A percentile compares a stretch with the other conserved stretches of the same genome.
These are phyloP conservation scores for Leishmania arabica DNA, from an alignment of 208 protist genomes.

Conservation along the genomic window DNA sequence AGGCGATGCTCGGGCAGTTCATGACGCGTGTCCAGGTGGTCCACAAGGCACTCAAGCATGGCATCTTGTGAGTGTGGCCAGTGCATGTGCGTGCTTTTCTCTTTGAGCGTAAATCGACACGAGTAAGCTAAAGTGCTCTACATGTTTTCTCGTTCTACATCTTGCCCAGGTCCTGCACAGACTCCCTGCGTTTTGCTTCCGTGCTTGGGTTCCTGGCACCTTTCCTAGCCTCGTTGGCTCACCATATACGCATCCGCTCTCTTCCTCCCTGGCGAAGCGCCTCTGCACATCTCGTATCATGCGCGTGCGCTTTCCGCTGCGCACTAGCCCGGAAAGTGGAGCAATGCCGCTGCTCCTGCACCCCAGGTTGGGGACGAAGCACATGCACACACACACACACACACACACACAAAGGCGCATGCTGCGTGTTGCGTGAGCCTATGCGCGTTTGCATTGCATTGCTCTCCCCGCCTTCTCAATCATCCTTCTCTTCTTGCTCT, in stretches of 20 bases:
- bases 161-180: not conserved
- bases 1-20: constrained; percentile 40
- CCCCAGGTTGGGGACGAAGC: not conserved
- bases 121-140: not conserved
- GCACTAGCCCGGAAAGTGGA: not conserved
- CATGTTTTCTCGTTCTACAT: not conserved
- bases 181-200: not conserved
- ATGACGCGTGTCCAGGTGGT: constrained; percentile 68
- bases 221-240: not conserved
- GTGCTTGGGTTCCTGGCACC: not conserved
- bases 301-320: not conserved
- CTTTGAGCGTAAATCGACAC: not conserved
- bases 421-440: not conserved
- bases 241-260: not conserved
- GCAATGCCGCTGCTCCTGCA: not conserved
- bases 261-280: not conserved
- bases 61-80: constrained; percentile 48
- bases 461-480: not conserved
- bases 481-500: not conserved
- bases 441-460: not conserved
- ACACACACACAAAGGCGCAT: not conserved
- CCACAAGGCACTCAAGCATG: constrained; percentile 73
- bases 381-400: not conserved
- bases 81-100: not conserved
- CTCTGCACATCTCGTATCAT: not conserved